phyloP scores from a whole-genome alignment of 2,329 filamentous ascomycete genomes.

The Penicillium expansum region DNA sequence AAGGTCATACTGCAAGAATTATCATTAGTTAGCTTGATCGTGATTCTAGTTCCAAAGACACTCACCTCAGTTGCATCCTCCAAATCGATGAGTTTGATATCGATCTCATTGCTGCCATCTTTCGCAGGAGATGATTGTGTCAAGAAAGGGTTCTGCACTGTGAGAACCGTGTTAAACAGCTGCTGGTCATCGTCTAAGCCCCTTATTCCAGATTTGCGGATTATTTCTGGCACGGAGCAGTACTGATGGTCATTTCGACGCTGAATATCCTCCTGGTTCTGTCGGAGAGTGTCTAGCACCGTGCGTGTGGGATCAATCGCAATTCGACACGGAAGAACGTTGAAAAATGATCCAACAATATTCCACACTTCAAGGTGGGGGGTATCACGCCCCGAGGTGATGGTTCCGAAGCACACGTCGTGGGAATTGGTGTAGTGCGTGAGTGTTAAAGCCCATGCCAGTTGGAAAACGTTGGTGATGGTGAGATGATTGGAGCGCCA shows the following conservation, averaged over 20 bases:
- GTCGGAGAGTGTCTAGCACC: not conserved
- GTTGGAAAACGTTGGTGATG: no score
- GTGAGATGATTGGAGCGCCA: no score
- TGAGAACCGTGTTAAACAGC: not conserved
- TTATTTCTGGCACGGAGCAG: not conserved
- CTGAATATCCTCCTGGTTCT: not conserved
- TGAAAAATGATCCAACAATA: not conserved
- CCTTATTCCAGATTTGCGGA: not conserved
- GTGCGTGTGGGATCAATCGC: not conserved
- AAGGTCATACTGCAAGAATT: not conserved
- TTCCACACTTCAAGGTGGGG: not conserved
- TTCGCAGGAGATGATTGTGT: not conserved
- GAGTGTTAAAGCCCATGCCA: no score
- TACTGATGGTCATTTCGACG: not conserved
- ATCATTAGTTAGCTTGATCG: not conserved
- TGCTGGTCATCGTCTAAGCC: not conserved
- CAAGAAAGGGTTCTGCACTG: not conserved
- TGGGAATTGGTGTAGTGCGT: constrained; percentile 2
- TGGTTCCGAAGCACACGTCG: constrained; percentile 9
- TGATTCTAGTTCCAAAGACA: not conserved
- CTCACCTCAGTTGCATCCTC: not conserved
- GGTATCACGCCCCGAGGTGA: constrained; percentile 7
- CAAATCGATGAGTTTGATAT: not conserved
- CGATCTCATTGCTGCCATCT: not conserved
- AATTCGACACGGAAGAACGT: not conserved